Base-by-base conservation (phyloP, 495 filamentous ascomycete species). In the Trichoderma reesei region DNA sequence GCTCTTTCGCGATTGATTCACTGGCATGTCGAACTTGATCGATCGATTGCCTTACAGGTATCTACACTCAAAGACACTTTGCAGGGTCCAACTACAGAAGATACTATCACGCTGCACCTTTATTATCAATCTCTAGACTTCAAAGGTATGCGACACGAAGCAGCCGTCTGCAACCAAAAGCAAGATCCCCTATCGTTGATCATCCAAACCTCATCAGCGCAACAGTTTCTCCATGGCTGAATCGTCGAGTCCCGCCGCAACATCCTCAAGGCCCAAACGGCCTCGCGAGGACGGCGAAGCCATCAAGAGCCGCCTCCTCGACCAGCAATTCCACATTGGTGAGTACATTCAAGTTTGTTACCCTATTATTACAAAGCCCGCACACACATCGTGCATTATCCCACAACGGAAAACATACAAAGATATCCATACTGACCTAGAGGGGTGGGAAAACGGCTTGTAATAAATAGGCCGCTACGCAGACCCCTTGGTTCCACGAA, bases 251-350 rank as follows among this genome's bases (percentile, higher is more conserved):
- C 7, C 31, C 11, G 51, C 31, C 26, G 51, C 51, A 5, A 13
- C 20, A 36, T 8, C 26, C 11, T 31, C 51, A 31, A 56, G 34
- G 3, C 2, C 77, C 62, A 81, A 81, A 67, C 82, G 81, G 63
- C 79, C 83, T 0, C 76, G 80, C 67, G 86, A 90, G 20, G 89
- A 91, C 54, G 85, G 81, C 63, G 74, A 78, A 36, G 34, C 48
- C 14, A 63, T 67, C 20, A 76, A 73, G 59, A 46, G 64, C 14
- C 67, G 72, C 14, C 71, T 80, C 14, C 61, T 67, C 3, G 76
- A 80, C 66, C 72, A 71, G 59, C 72, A 70, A 38, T 81, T 80
- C 62, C 75, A 71, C 34, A 69, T 72, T 10, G 68, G 78, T 80
- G 60, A 70, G 78, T 59, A 16, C 16, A n/a, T 26, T 1, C 26